These are phyloP conservation scores for Gremmenia infestans DNA, from an alignment of 2,329 filamentous ascomycete genomes.

Conservation along the genomic window DNA sequence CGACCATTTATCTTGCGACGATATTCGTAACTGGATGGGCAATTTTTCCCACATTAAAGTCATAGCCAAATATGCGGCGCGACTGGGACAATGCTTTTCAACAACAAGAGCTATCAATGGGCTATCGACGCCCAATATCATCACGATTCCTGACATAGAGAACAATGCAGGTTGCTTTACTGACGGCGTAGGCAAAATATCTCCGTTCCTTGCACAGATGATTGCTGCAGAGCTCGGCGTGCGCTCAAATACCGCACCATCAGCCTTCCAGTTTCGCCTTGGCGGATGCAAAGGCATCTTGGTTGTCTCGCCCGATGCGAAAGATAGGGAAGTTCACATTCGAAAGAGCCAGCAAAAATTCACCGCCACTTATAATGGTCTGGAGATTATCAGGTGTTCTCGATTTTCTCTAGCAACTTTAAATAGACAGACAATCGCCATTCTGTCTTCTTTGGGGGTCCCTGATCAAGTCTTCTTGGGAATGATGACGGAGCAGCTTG, in stretches of 20 bases:
- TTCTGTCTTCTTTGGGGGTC: conserved; percentile 77
- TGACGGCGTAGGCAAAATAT: conserved; percentile 94
- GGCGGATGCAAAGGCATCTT: conserved; percentile 91
- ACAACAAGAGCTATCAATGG: conserved; percentile 75
- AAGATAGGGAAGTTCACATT: conserved; percentile 66
- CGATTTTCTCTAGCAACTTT: conserved; percentile 71
- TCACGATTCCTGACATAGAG: conserved; percentile 64
- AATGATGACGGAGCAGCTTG: conserved; percentile 64
- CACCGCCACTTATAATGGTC: conserved; percentile 57
- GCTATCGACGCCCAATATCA: conserved; percentile 49
- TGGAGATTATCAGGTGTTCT: conserved; percentile 84
- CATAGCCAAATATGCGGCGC: conserved; percentile 84
- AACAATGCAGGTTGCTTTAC: conserved; percentile 70
- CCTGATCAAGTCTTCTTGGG: conserved; percentile 58
- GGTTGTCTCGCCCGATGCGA: conserved; percentile 64
- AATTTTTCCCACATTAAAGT: conserved; percentile 73
- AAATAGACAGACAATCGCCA: conserved; percentile 84
- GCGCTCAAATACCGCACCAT: conserved; percentile 58
- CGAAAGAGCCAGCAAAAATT: conserved; percentile 89
- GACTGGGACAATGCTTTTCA: conserved; percentile 92
- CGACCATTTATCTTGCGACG: conserved; percentile 59
- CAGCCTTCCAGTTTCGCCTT: conserved; percentile 86
- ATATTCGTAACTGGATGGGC: conserved; percentile 85
- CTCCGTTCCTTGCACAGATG: conserved; percentile 66
- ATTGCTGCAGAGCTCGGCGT: conserved; percentile 66